Percentiles rank a stretch among this genome's conserved stretches.
phyloP scores from a whole-genome alignment of 129 eudicot species.

The Saposhnikovia divaricata region DNA sequence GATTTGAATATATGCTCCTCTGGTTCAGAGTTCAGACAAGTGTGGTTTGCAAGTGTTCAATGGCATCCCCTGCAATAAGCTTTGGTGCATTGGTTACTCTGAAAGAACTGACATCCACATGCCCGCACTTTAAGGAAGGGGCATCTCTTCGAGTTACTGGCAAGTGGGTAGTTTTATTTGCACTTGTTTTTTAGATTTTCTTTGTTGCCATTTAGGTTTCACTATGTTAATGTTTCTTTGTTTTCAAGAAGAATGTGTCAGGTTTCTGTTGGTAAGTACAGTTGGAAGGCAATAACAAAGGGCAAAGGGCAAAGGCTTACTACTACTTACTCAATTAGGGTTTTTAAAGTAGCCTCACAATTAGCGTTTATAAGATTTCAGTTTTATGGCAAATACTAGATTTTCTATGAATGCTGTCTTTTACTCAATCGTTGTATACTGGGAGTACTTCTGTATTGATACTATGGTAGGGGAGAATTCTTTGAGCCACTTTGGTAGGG shows the following conservation, averaged over 20 bases:
- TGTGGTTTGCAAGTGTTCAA: conserved; percentile 22
- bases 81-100: conserved; percentile 67
- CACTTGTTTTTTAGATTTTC: background rate
- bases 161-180: conserved; percentile 55
- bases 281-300: background rate
- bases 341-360: background rate
- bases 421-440: background rate
- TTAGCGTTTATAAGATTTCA: background rate
- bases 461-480: background rate
- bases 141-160: conserved; percentile 82
- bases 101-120: conserved; percentile 57
- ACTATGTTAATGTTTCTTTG: background rate
- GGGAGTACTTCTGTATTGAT: background rate
- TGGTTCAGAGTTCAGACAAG: conserved; percentile 8
- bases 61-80: conserved; percentile 47
- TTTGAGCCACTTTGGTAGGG: background rate
- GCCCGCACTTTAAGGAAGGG: conserved; percentile 63
- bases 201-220: background rate
- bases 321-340: background rate
- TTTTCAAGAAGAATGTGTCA: background rate
- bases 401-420: background rate
- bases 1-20: background rate
- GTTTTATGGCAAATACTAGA: background rate
- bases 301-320: background rate
- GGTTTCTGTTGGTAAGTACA: background rate